Conservation (phyloP, 2,329 filamentous ascomycete genomes). For the Cercospora janseana region DNA sequence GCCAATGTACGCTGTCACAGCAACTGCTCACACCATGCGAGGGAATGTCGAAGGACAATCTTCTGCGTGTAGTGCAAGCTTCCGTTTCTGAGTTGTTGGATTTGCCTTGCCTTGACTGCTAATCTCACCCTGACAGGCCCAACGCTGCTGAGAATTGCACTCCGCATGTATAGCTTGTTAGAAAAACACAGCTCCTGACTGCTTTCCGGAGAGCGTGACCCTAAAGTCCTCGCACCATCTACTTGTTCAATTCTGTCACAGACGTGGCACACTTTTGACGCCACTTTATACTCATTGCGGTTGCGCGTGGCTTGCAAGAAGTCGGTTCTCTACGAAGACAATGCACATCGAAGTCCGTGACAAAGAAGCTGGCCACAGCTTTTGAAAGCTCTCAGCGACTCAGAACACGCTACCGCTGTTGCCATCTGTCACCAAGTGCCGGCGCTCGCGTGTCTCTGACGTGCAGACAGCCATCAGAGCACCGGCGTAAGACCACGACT, state of each 20-base stretch:
- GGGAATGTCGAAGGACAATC: conserved; percentile 18
- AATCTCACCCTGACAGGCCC: conserved; percentile 21
- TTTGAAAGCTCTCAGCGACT: background rate
- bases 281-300: background rate
- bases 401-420: conserved; percentile 6
- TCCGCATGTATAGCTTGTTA: conserved; percentile 3
- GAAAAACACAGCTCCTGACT: conserved; percentile 4
- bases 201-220: background rate
- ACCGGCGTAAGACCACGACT: conserved; percentile 12
- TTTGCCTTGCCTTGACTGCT: conserved; percentile 11
- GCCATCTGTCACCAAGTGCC: conserved; percentile 13
- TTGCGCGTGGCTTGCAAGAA: too few species aligned
- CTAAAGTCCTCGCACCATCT: background rate
- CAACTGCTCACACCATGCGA: conserved; percentile 23
- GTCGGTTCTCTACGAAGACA: too few species aligned
- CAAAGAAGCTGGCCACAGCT: background rate
- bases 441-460: conserved; percentile 17
- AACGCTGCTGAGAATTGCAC: conserved; percentile 13
- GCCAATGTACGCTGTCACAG: conserved; percentile 10
- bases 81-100: conserved; percentile 9
- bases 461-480: conserved; percentile 1
- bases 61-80: conserved; percentile 1
- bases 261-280: background rate
- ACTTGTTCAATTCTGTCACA: conserved; percentile 3
- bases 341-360: background rate